phyloP scores from a whole-genome alignment of 495 filamentous ascomycete genomes.

The Annulohypoxylon moriforme region DNA sequence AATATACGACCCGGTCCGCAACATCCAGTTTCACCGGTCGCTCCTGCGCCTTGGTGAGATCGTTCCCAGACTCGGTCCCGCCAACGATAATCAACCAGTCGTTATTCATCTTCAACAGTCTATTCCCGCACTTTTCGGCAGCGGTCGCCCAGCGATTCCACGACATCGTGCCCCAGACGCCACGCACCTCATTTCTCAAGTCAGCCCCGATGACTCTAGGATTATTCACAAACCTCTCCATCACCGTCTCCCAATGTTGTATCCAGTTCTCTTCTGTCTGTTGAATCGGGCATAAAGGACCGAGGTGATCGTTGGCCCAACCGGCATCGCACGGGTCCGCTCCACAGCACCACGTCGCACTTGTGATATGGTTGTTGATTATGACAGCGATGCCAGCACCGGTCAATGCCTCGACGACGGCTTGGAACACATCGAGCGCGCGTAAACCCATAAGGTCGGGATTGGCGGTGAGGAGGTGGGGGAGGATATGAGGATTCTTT shows the following conservation, averaged over 20 bases:
- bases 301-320: conserved; percentile 68
- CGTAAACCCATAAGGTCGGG: conserved; percentile 61
- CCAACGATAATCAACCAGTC: conserved; percentile 73
- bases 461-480: conserved; percentile 63
- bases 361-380: conserved; percentile 71
- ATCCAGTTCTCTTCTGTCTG: conserved; percentile 71
- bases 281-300: conserved; percentile 61
- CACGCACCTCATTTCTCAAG: conserved; percentile 69
- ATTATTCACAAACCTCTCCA: conserved; percentile 62
- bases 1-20: conserved; percentile 67
- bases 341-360: conserved; percentile 70
- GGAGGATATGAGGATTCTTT: conserved; percentile 60
- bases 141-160: conserved; percentile 69
- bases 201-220: conserved; percentile 68
- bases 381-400: conserved; percentile 68
- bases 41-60: conserved; percentile 59
- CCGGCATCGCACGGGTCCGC: conserved; percentile 68
- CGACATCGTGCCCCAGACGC: conserved; percentile 71
- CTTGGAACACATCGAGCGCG: conserved; percentile 66
- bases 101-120: conserved; percentile 63
- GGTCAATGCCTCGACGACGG: conserved; percentile 65
- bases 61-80: conserved; percentile 69
- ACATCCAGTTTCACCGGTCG: conserved; percentile 66
- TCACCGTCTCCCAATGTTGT: conserved; percentile 68
- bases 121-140: conserved; percentile 66